Conservation (phyloP, 306 rosid genomes). For the Cyclanthera cordifolia region DNA sequence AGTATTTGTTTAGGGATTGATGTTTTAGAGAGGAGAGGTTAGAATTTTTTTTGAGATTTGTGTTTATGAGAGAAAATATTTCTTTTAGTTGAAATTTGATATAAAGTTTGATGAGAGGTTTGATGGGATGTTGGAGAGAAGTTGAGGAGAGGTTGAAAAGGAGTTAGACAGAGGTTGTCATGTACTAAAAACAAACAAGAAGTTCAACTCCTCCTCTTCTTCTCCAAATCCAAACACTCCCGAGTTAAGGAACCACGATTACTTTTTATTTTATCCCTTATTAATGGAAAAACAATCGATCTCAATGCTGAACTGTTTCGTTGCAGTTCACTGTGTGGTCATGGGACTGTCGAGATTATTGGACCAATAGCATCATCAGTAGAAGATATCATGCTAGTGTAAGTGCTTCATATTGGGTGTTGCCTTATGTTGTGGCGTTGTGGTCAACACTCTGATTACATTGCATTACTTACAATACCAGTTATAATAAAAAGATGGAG, state of each 20-base stretch:
- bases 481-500: background rate
- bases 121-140: too few relatives aligned
- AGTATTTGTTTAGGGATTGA: too few relatives aligned
- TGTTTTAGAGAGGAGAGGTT: too few relatives aligned
- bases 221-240: too few relatives aligned
- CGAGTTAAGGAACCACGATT: background rate
- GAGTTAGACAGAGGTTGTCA: too few relatives aligned
- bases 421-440: background rate
- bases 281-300: background rate
- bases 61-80: too few relatives aligned
- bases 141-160: too few relatives aligned
- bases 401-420: constrained; percentile 25
- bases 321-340: constrained; percentile 64
- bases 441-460: background rate
- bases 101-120: too few relatives aligned
- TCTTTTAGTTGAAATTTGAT: too few relatives aligned
- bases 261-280: background rate
- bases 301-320: constrained; percentile 9
- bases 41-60: too few relatives aligned
- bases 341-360: constrained; percentile 87
- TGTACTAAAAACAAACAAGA: too few relatives aligned
- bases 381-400: constrained; percentile 92
- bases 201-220: too few relatives aligned
- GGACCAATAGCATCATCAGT: constrained; percentile 89
- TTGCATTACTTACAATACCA: background rate